Evolutionary conservation across 139 green algal genomes (phyloP).

Genomic region (Nannochloris sp.): DNA sequence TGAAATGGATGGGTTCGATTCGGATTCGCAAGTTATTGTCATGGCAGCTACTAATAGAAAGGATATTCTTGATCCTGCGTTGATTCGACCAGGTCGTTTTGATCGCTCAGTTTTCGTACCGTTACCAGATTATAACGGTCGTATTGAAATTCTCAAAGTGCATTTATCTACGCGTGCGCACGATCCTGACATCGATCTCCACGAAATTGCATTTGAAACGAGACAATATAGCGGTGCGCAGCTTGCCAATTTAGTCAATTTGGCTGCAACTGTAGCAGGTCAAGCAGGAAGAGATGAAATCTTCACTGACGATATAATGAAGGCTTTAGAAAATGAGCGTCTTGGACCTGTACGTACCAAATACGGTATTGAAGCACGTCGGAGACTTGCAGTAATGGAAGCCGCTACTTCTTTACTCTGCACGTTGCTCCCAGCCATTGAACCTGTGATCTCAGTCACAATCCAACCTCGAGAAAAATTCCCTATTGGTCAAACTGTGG

Average conservation of each 20-base stretch:
- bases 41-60: slow-evolving; percentile 91
- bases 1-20: slow-evolving; percentile 89
- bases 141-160: slow-evolving; percentile 66
- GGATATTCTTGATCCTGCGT: slow-evolving; percentile 86
- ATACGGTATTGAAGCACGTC: slow-evolving; percentile 21
- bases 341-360: slow-evolving; percentile 26
- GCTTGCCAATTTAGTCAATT: slow-evolving; percentile 75
- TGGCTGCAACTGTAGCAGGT: slow-evolving; percentile 60
- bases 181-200: slow-evolving; percentile 36
- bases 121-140: slow-evolving; percentile 66
- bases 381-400: slow-evolving; percentile 60
- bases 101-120: slow-evolving; percentile 75
- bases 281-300: slow-evolving; percentile 47
- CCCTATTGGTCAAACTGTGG: slow-evolving; percentile 71
- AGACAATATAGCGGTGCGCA: slow-evolving; percentile 42
- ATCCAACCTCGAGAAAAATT: slow-evolving; percentile 63
- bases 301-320: slow-evolving; percentile 40
- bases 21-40: slow-evolving; percentile 70
- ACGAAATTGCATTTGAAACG: slow-evolving; percentile 49
- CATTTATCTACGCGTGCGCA: slow-evolving; percentile 34
- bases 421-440: slow-evolving; percentile 78
- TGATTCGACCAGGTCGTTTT: slow-evolving; percentile 81
- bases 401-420: slow-evolving; percentile 59
- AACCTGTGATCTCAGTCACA: slow-evolving; percentile 68
- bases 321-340: slow-evolving; percentile 56